Evolutionary conservation across 2,329 filamentous ascomycete genomes (phyloP).

Genomic region (Plenodomus biglobosus): DNA sequence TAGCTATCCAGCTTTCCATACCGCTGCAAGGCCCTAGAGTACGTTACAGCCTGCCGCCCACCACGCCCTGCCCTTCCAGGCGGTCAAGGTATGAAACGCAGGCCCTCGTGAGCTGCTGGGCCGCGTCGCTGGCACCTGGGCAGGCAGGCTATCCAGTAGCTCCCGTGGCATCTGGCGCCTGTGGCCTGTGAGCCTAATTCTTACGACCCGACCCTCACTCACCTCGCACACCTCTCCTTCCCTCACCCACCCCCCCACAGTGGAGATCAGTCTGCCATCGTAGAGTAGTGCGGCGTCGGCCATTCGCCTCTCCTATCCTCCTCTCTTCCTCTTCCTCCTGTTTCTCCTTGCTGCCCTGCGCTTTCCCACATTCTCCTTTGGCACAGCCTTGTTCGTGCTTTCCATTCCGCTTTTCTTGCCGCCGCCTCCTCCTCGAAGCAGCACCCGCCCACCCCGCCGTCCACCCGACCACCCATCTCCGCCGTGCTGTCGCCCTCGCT

Average conservation of each 20-base stretch:
- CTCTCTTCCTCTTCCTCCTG: conserved; percentile 40
- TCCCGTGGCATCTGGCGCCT: conserved; percentile 22
- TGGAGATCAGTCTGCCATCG: conserved; percentile 37
- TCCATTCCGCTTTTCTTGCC: conserved; percentile 34
- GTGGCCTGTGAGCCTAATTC: conserved; percentile 26
- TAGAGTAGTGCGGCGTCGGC: conserved; percentile 41
- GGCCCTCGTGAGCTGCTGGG: no score
- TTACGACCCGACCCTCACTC: conserved; percentile 28
- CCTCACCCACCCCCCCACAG: conserved; percentile 43
- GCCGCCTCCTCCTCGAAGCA: conserved; percentile 26
- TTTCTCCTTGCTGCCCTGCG: conserved; percentile 43
- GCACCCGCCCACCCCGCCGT: conserved; percentile 23
- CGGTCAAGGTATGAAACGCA: not conserved
- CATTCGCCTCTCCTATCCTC: conserved; percentile 38
- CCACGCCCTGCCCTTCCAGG: not conserved
- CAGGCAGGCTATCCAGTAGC: conserved; percentile 14
- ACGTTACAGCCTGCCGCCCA: not conserved
- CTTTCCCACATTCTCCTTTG: conserved; percentile 26
- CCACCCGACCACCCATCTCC: conserved; percentile 12
- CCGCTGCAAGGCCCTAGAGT: conserved; percentile 1
- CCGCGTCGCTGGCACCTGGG: not conserved
- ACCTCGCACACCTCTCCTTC: conserved; percentile 30
- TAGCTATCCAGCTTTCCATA: conserved; percentile 1
- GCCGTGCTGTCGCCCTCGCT: conserved; percentile 13
- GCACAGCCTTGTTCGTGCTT: conserved; percentile 28